Conservation (phyloP, 352 stramenopile genomes). For the Peronosclerospora sorghi region DNA sequence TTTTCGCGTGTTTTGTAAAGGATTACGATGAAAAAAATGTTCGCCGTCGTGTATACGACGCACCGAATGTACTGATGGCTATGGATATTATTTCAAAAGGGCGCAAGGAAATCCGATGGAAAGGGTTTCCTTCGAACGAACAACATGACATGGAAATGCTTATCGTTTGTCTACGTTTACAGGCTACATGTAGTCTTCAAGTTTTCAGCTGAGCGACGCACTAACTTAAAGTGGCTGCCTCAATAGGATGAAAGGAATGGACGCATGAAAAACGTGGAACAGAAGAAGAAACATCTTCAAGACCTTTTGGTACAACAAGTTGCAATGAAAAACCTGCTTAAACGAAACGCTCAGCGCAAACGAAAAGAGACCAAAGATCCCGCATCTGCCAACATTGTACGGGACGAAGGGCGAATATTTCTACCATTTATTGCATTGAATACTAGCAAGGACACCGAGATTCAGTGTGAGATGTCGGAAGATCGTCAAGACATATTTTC, state of each 20-base stretch:
- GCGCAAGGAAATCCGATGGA: slow-evolving; percentile 88
- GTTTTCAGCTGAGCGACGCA: neutral
- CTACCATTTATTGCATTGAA: slow-evolving; percentile 97
- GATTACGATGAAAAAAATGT: slow-evolving; percentile 95
- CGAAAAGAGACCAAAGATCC: slow-evolving; percentile 32
- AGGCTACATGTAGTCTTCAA: neutral
- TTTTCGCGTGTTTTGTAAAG: too few relatives aligned
- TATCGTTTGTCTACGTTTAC: slow-evolving; percentile 33
- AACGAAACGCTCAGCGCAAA: slow-evolving; percentile 73
- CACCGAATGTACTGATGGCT: slow-evolving; percentile 95
- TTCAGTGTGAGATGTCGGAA: slow-evolving; percentile 95
- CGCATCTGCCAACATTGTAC: slow-evolving; percentile 13
- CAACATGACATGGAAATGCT: slow-evolving; percentile 84
- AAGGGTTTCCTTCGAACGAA: slow-evolving; percentile 64
- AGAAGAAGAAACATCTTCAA: slow-evolving; percentile 86
- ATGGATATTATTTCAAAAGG: slow-evolving; percentile 98
- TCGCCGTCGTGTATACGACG: slow-evolving; percentile 92
- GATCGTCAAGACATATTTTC: slow-evolving; percentile 94
- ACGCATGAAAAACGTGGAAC: slow-evolving; percentile 68
- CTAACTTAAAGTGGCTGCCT: slow-evolving; percentile 1
- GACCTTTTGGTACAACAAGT: slow-evolving; percentile 92
- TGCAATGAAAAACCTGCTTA: slow-evolving; percentile 89
- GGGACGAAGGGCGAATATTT: slow-evolving; percentile 82
- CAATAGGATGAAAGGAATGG: slow-evolving; percentile 57
- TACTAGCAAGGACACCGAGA: slow-evolving; percentile 88